Evolutionary conservation across 129 eudicot genomes (phyloP).

Genomic region (Chrysanthemum makinoi): DNA sequence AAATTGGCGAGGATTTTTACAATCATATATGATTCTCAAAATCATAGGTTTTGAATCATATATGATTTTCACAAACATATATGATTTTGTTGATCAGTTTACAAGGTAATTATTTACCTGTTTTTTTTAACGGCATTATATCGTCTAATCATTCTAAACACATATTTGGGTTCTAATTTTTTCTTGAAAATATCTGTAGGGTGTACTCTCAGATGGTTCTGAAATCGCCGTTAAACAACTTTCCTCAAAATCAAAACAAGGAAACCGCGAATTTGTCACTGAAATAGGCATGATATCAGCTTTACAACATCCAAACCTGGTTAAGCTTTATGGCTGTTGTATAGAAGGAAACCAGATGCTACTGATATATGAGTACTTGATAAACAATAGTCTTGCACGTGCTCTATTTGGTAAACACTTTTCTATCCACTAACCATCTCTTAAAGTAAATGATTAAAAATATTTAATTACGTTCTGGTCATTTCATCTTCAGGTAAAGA

Average conservation of each 20-base stretch:
- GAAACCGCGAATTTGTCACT: conserved; percentile 42
- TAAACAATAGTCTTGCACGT: conserved; percentile 45
- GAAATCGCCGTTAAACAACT: conserved; percentile 43
- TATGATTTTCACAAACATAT: too few relatives aligned
- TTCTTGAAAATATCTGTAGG: conserved; percentile 14
- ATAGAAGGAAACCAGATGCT: conserved; percentile 42
- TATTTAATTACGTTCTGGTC: not conserved
- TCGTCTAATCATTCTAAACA: conserved; percentile 2
- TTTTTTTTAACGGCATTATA: not conserved
- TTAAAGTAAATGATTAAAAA: not conserved
- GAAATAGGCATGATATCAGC: conserved; percentile 48
- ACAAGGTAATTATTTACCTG: conserved; percentile 49
- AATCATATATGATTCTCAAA: too few relatives aligned
- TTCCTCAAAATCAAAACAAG: conserved; percentile 41
- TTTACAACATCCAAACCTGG: conserved; percentile 43
- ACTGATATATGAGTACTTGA: conserved; percentile 38
- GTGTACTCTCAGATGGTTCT: conserved; percentile 39
- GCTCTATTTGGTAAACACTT: conserved; percentile 39
- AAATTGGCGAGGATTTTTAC: too few relatives aligned
- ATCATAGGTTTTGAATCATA: too few relatives aligned
- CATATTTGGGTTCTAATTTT: not conserved
- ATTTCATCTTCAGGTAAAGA: conserved; percentile 25
- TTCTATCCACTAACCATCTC: not conserved
- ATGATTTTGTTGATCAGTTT: conserved; percentile 95
- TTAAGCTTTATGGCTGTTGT: conserved; percentile 43